phyloP scores from a whole-genome alignment of 2,329 filamentous ascomycete genomes.

The Fusarium sp. region DNA sequence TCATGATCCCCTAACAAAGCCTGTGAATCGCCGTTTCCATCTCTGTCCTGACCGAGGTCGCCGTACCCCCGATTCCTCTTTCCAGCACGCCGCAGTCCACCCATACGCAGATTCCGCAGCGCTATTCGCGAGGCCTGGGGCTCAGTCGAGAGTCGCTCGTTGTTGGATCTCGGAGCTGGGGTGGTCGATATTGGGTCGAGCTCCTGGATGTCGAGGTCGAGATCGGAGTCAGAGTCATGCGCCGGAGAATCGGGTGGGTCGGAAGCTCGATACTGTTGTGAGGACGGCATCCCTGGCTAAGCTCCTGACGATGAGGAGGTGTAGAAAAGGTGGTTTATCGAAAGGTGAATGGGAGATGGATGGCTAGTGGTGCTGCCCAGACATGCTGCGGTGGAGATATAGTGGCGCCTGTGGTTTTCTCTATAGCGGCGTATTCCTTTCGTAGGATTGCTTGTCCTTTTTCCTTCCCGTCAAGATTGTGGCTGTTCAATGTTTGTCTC shows the following conservation, averaged over 20 bases:
- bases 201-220: constrained; percentile 85
- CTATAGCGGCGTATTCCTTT: background rate
- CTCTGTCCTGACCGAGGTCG: constrained; percentile 70
- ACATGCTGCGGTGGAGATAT: constrained; percentile 45
- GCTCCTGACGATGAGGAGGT: constrained; percentile 28
- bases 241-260: constrained; percentile 76
- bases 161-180: constrained; percentile 52
- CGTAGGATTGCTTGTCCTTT: background rate
- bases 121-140: constrained; percentile 75
- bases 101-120: constrained; percentile 78
- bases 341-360: constrained; percentile 32
- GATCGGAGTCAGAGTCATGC: constrained; percentile 80
- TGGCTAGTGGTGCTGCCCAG: constrained; percentile 44
- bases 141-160: constrained; percentile 53
- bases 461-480: constrained; percentile 9
- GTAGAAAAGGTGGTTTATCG: constrained; percentile 34
- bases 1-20: constrained; percentile 77
- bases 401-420: constrained; percentile 10
- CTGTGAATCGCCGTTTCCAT: constrained; percentile 74
- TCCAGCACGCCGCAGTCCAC: constrained; percentile 70
- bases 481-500: constrained; percentile 8
- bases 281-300: constrained; percentile 70
- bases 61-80: constrained; percentile 72
- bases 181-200: constrained; percentile 75
- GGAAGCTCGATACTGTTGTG: constrained; percentile 66